Evolutionary conservation across 257 asterid species (phyloP), one percentile per base, ranked within the genome.

Genomic region (Penstemon davidsonii): DNA sequence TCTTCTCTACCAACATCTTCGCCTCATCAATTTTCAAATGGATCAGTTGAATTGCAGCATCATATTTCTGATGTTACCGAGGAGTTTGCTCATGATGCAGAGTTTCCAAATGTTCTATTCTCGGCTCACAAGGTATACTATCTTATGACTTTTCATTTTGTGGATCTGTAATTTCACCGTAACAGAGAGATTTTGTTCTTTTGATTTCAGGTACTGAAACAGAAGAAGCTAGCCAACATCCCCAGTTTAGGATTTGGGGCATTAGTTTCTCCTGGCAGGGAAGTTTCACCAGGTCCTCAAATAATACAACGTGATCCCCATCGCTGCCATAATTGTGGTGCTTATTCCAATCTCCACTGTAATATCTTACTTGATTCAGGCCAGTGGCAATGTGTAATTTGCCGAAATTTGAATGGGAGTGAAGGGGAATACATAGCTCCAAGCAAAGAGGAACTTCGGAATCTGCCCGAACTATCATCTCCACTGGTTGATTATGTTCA

Each of bases 361-460:
- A 88, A 88, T 58, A 85, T 88, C 70, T 82, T 93, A 75, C 79
- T 79, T 50, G 98, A 87, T 36, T 93, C 98, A 46, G 98, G 98
- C 41, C 98, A 93, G 85, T 93, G 98, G 98, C 98, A 90, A 72
- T 93, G 98, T 69, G 88, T 90, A 13, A 76, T 93, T 79, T 90
- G 98, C 77, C 87, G 93, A 64, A 87, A 79, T 72, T 73, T 93
- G 78, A 92, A 90, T 78, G 91, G 95, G 57, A 92, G 98, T 76
- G 90, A 80, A 80, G 97, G 98, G 53, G 93, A 90, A 75, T 92
- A 88, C 78, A 73, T 86, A 60, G 97, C 96, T 75, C 73, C 91
- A 19, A 88, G 87, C 86, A 90, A 80, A 81, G 95, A 82, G 67
- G 96, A 88, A 67, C 91, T 92, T 69, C 80, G 84, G 33, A 88